Evolutionary conservation across 495 filamentous ascomycete genomes (phyloP).

Genomic region (Penicillium antarcticum): DNA sequence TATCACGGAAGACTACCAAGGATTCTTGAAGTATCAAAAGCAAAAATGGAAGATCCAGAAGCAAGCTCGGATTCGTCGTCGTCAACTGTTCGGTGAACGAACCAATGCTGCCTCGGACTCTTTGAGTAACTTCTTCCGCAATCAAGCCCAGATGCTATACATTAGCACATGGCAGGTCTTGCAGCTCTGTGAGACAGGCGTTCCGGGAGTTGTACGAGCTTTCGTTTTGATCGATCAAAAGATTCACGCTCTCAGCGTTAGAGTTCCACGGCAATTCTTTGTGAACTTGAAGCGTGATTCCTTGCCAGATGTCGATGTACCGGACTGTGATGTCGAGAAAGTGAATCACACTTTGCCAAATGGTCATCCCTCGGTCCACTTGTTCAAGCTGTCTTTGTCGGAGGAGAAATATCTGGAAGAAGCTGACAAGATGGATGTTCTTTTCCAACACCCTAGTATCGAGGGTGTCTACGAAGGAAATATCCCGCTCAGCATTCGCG

Average conservation of each 20-base stretch:
- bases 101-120: constrained; percentile 62
- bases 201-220: constrained; percentile 80
- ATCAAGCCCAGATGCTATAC: constrained; percentile 84
- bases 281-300: constrained; percentile 85
- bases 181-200: constrained; percentile 75
- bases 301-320: constrained; percentile 83
- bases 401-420: constrained; percentile 86
- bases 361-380: constrained; percentile 86
- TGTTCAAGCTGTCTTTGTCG: constrained; percentile 88
- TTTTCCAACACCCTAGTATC: constrained; percentile 90
- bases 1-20: constrained; percentile 81
- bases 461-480: constrained; percentile 97
- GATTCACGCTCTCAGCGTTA: constrained; percentile 81
- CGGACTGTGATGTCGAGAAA: constrained; percentile 84
- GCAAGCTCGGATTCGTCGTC: constrained; percentile 79
- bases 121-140: constrained; percentile 83
- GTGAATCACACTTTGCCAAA: constrained; percentile 91
- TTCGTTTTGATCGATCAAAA: constrained; percentile 93
- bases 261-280: constrained; percentile 85
- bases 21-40: constrained; percentile 93
- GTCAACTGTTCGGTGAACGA: constrained; percentile 91
- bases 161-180: constrained; percentile 92
- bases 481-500: constrained; percentile 77
- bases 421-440: constrained; percentile 69
- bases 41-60: constrained; percentile 99